Conservation (phyloP, 2,329 filamentous ascomycete genomes). For the Fusarium floridanum region DNA sequence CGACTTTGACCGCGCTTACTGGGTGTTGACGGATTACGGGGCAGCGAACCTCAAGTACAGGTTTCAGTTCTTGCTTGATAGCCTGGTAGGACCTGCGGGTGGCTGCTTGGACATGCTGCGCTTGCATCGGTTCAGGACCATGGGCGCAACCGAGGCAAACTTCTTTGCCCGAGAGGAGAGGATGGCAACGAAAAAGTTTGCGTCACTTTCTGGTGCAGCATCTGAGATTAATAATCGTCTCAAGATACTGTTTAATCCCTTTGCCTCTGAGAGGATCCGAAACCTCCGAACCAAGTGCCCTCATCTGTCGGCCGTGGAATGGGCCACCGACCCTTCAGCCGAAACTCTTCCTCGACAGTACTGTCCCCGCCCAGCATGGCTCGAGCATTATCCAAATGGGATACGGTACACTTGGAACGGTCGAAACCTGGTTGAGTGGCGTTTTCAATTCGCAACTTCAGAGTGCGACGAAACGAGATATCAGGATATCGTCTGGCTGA, state of each 20-base stretch:
- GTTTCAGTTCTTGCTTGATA: slow-evolving; percentile 20
- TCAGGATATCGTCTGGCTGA: no score
- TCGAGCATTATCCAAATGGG: slow-evolving; percentile 16
- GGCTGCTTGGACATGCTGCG: slow-evolving; percentile 27
- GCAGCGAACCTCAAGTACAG: background rate
- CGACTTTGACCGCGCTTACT: no score
- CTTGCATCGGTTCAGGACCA: slow-evolving; percentile 27
- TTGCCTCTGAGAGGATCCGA: fast-evolving
- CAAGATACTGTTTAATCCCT: slow-evolving; percentile 5
- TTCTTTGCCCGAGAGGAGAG: background rate
- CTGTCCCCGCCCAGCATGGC: background rate
- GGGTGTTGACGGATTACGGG: no score
- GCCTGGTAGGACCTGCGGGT: slow-evolving; percentile 5
- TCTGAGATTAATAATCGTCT: background rate
- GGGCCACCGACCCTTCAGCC: background rate
- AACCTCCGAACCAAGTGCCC: background rate
- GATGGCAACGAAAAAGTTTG: background rate
- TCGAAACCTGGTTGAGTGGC: slow-evolving; percentile 1
- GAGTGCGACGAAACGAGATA: no score
- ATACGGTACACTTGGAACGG: slow-evolving; percentile 13
- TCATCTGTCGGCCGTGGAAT: slow-evolving; percentile 8
- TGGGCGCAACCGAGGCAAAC: background rate
- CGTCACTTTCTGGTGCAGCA: background rate
- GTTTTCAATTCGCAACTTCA: no score
- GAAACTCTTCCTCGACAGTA: no score